Percentiles rank a stretch among this genome's conserved stretches.
These are phyloP conservation scores for Sporobolomyces pararoseus DNA, from an alignment of 768 basidiomycete genomes.

Conservation along the genomic window DNA sequence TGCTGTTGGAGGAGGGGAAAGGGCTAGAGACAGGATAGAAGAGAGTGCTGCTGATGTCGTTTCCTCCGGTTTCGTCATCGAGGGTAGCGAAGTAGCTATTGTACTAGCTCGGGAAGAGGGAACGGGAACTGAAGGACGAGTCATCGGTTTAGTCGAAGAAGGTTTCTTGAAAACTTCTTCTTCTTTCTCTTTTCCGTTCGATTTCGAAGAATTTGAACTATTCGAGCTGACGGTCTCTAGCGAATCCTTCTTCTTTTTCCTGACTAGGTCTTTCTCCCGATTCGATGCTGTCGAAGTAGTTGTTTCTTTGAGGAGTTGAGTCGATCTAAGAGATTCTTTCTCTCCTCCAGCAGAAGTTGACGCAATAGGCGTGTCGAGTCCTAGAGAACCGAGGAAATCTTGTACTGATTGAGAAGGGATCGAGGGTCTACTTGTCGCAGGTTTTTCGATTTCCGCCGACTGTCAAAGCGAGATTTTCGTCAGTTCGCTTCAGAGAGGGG, in stretches of 20 bases:
- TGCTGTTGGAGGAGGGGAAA: not conserved
- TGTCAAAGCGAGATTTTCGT: too few relatives aligned
- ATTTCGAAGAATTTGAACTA: not conserved
- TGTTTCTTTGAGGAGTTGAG: not conserved
- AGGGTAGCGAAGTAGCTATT: not conserved
- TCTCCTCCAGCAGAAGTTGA: not conserved
- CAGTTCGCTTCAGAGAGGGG: not conserved
- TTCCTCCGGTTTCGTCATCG: not conserved
- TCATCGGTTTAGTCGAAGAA: not conserved
- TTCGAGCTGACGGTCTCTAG: not conserved
- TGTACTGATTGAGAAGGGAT: constrained; percentile 1
- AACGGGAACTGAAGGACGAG: not conserved
- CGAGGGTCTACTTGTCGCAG: not conserved
- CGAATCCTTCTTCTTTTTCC: not conserved
- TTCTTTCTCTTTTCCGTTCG: not conserved
- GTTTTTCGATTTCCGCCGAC: constrained; percentile 5
- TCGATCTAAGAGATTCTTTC: not conserved
- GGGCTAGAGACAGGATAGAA: not conserved
- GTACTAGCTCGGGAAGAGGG: not conserved
- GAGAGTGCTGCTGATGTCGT: not conserved
- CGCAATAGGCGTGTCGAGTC: not conserved
- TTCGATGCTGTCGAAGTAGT: not conserved
- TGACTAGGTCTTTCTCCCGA: not conserved
- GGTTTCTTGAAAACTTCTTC: not conserved
- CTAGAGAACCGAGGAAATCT: constrained; percentile 6